These are phyloP conservation scores for Populus tremula DNA, from an alignment of 345 rosid species.

Conservation along the genomic window DNA sequence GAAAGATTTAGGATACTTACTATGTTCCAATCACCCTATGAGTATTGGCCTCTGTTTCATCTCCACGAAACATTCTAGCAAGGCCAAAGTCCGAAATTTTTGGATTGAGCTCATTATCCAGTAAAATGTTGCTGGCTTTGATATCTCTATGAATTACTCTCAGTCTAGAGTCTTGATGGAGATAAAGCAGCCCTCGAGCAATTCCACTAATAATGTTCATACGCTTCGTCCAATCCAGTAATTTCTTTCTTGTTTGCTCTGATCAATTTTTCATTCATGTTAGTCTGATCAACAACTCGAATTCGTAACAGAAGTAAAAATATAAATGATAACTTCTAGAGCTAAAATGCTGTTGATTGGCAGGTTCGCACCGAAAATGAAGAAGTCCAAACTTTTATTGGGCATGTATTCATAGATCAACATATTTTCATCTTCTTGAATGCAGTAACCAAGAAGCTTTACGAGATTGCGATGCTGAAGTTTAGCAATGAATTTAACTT, in stretches of 20 bases:
- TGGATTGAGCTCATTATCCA: constrained; percentile 11
- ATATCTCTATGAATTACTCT: constrained; percentile 20
- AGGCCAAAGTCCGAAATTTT: constrained; percentile 21
- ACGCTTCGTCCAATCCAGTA: constrained; percentile 8
- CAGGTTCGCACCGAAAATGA: constrained; percentile 5
- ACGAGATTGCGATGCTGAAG: constrained; percentile 23
- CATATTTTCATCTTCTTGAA: constrained; percentile 8
- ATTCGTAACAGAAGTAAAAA: not conserved
- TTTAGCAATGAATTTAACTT: constrained; percentile 12
- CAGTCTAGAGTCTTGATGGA: constrained; percentile 16
- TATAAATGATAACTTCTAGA: not conserved
- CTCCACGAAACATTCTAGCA: constrained; percentile 11
- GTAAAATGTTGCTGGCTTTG: constrained; percentile 14
- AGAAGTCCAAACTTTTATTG: constrained; percentile 16
- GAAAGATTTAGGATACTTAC: not conserved
- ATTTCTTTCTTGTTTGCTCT: not conserved
- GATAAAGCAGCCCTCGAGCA: constrained; percentile 17
- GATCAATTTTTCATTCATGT: not conserved
- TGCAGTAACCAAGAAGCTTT: constrained; percentile 16
- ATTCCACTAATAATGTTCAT: constrained; percentile 4
- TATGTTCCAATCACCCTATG: constrained; percentile 13
- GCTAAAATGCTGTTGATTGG: not conserved
- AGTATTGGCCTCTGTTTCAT: constrained; percentile 9
- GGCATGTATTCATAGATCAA: constrained; percentile 18
- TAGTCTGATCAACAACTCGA: not conserved